Conservation (phyloP, 257 asterid genomes). For the Anisodus tanguticus region DNA sequence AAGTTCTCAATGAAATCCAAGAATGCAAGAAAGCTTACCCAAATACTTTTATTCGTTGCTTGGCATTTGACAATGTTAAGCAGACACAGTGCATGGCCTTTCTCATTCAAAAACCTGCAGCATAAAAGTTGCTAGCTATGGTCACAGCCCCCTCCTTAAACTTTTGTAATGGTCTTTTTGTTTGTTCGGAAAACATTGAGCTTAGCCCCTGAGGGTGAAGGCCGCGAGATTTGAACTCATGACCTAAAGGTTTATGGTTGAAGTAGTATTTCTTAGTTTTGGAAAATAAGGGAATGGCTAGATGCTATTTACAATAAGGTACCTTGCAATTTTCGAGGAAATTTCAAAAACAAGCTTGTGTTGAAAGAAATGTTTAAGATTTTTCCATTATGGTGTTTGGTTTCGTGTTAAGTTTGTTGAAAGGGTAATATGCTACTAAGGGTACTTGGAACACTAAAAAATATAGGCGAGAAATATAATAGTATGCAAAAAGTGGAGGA, state of each 20-base stretch:
- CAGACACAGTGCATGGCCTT: constrained; percentile 63
- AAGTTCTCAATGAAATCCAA: constrained; percentile 49
- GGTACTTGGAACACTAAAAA: not conserved
- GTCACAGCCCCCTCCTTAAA: not conserved
- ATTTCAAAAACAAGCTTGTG: not conserved
- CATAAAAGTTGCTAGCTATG: not conserved
- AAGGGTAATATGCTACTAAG: not conserved
- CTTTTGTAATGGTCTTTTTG: not conserved
- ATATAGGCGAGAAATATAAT: too few relatives aligned
- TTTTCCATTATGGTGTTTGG: not conserved
- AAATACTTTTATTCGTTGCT: constrained; percentile 55
- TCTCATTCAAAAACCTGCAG: constrained; percentile 52
- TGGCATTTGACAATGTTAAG: constrained; percentile 54
- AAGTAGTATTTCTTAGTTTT: not conserved
- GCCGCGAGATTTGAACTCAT: not conserved
- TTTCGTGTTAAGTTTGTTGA: not conserved
- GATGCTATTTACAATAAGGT: not conserved
- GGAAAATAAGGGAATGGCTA: not conserved
- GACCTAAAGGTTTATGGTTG: not conserved
- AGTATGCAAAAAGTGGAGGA: too few relatives aligned
- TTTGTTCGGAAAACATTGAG: not conserved
- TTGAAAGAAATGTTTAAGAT: not conserved
- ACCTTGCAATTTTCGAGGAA: not conserved
- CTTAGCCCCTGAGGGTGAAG: not conserved
- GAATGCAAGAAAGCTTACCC: constrained; percentile 59